Evolutionary conservation across 352 stramenopile species (phyloP).

Genomic region (Phytophthora vignae): DNA sequence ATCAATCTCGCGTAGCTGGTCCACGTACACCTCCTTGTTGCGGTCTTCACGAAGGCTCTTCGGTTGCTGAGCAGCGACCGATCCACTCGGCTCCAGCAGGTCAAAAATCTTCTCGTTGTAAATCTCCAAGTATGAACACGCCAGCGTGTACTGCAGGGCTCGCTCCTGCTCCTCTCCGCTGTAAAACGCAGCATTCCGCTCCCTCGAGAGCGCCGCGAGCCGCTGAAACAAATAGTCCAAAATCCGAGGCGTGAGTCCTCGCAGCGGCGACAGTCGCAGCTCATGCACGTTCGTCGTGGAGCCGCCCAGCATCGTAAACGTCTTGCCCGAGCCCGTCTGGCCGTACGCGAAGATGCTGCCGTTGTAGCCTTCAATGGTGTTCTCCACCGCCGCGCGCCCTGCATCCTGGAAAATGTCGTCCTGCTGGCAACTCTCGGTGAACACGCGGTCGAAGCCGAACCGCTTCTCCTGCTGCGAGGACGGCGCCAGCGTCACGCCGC

Average conservation of each 20-base stretch:
- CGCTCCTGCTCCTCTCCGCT: slow-evolving; percentile 36
- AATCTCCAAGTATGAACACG: slow-evolving; percentile 91
- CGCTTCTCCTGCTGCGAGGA: slow-evolving; percentile 74
- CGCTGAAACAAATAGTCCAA: slow-evolving; percentile 84
- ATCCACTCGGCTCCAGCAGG: slow-evolving; percentile 71
- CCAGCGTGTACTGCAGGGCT: slow-evolving; percentile 65
- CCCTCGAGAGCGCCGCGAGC: slow-evolving; percentile 49
- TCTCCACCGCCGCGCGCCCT: slow-evolving; percentile 80
- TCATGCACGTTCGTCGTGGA: slow-evolving; percentile 45
- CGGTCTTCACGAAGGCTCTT: slow-evolving; percentile 83
- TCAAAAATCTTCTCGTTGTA: slow-evolving; percentile 94
- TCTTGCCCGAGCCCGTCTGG: slow-evolving; percentile 90
- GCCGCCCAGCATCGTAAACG: slow-evolving; percentile 88
- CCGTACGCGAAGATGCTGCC: slow-evolving; percentile 92
- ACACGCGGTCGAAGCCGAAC: slow-evolving; percentile 90
- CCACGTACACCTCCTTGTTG: slow-evolving; percentile 83
- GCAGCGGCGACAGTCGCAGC: slow-evolving; percentile 56
- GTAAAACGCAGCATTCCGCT: slow-evolving; percentile 52
- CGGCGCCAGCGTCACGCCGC: slow-evolving; percentile 68
- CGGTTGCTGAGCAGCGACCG: slow-evolving; percentile 49
- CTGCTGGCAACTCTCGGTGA: slow-evolving; percentile 71
- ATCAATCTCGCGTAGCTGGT: slow-evolving; percentile 72
- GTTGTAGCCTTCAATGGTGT: slow-evolving; percentile 88
- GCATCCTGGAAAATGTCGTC: slow-evolving; percentile 85
- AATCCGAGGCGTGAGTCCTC: slow-evolving; percentile 85